Evolutionary conservation across 768 basidiomycete genomes (phyloP).

Genomic region (Boletus patriciae): DNA sequence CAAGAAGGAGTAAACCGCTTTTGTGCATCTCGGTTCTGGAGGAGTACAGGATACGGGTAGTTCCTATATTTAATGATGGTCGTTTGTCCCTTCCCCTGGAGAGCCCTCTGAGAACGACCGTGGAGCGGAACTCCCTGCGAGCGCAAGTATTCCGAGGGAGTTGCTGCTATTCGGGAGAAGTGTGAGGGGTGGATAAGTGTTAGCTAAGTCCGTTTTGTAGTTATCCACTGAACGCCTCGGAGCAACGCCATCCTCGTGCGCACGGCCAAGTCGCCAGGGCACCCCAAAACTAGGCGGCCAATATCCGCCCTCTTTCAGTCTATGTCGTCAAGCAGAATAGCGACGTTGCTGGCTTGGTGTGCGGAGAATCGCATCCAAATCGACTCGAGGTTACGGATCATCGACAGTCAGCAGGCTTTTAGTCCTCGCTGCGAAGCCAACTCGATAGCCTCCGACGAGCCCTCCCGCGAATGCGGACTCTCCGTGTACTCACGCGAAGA

Average conservation of each 20-base stretch:
- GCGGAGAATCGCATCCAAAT: slow-evolving; percentile 44
- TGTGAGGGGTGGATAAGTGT: slow-evolving; percentile 8
- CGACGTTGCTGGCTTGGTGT: slow-evolving; percentile 50
- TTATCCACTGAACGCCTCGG: slow-evolving; percentile 25
- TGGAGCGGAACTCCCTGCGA: background rate
- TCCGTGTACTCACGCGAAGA: slow-evolving; percentile 26
- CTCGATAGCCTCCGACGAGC: slow-evolving; percentile 3
- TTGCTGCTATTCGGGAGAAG: background rate
- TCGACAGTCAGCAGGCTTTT: slow-evolving; percentile 3
- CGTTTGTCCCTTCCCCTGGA: background rate
- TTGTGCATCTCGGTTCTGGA: slow-evolving; percentile 5
- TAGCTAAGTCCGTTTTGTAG: slow-evolving; percentile 26
- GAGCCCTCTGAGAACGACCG: background rate
- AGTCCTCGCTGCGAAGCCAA: background rate
- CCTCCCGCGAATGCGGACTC: slow-evolving; percentile 18
- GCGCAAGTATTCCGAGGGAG: background rate
- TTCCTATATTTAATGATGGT: slow-evolving; percentile 3
- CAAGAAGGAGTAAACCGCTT: slow-evolving; percentile 28
- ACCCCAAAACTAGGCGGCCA: slow-evolving; percentile 1
- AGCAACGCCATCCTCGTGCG: slow-evolving; percentile 9
- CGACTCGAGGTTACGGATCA: slow-evolving; percentile 45
- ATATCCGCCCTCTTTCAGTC: background rate
- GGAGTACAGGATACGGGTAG: background rate
- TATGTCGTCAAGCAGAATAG: slow-evolving; percentile 22
- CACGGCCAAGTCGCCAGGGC: background rate